These are phyloP conservation scores for Lithospermum erythrorhizon DNA, from an alignment of 257 asterid species.

Conservation along the genomic window DNA sequence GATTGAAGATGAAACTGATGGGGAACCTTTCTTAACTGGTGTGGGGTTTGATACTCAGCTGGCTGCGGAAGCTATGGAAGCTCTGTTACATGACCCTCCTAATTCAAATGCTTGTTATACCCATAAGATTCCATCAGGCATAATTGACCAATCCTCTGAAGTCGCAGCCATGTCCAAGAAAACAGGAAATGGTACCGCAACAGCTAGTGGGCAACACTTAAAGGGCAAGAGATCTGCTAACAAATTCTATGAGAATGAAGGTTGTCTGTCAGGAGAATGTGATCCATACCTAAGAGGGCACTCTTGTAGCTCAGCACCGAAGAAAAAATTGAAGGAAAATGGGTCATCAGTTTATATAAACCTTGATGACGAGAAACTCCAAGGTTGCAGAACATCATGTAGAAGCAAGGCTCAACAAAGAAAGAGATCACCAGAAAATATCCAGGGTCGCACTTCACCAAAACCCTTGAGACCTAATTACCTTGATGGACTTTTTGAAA, in stretches of 20 bases:
- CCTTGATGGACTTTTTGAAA: slow-evolving; percentile 4
- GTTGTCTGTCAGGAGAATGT: slow-evolving; percentile 10
- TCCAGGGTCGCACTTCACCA: slow-evolving; percentile 9
- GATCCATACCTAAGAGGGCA: slow-evolving; percentile 11
- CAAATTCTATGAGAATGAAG: slow-evolving; percentile 8
- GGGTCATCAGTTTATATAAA: slow-evolving; percentile 15
- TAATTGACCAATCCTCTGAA: slow-evolving; percentile 10
- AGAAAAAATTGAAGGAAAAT: slow-evolving; percentile 11
- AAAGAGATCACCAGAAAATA: slow-evolving; percentile 13
- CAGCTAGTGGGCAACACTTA: slow-evolving; percentile 24
- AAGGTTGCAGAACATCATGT: slow-evolving; percentile 13
- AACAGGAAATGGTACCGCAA: slow-evolving; percentile 18
- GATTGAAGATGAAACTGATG: slow-evolving; percentile 13
- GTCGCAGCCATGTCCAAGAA: slow-evolving; percentile 10
- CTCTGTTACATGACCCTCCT: slow-evolving; percentile 38
- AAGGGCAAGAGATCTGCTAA: slow-evolving; percentile 20
- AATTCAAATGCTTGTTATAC: slow-evolving; percentile 16
- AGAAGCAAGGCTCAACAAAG: slow-evolving; percentile 12
- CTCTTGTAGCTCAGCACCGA: slow-evolving; percentile 8
- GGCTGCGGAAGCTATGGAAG: slow-evolving; percentile 93
- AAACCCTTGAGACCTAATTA: slow-evolving; percentile 10
- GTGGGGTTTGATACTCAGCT: slow-evolving; percentile 73
- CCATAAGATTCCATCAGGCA: slow-evolving; percentile 23
- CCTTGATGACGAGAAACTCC: slow-evolving; percentile 12
- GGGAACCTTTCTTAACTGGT: slow-evolving; percentile 24